Base-by-base conservation (phyloP, 352 stramenopile species). In the Phytophthora cryptogea region DNA sequence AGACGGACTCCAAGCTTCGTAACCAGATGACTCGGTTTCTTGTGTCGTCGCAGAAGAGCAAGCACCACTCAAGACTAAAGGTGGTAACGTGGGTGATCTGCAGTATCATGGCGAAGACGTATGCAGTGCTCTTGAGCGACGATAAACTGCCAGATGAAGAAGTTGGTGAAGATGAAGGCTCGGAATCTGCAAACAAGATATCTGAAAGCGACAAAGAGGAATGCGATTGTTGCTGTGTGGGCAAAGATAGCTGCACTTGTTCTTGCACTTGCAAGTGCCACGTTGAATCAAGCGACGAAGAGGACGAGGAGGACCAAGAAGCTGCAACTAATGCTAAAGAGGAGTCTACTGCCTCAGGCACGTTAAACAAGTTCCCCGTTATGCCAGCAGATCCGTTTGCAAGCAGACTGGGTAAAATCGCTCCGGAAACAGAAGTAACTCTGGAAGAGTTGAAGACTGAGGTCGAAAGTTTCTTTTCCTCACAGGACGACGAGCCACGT, bases 71-170 rank as follows among this genome's bases (percentile, higher is more conserved):
- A 27, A 78, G 86, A 8, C 76, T 93, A 20, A 94, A 92, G 41
- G 84, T 94, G 1, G 78, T 95, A 20, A 92, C 86, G 48, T 95
- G 84, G 84, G 86, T 95, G 9, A 66, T 95, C 26, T 95, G 84
- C 26, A 86, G 84, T 10, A 78, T 95, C 26, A 86, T 95, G 51
- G 86, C 86, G 4, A 95, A 95, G 63, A 91, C 89, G 31, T 86
- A 92, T 46, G 76, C 79, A 8, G 49, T 95, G 33, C 55, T 95
- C 33, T 48, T 85, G 39, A 79, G 80, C 8, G 78, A 90, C 37
- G 85, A 94, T 48, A 89, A 89, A 48, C 43, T 92, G 5, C 81
- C 80, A 0, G 70, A 78, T 47, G 64, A 68, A 0, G 68, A 66
- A 8, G 26, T 4, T 39, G 55, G 37, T 2, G 42, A 32, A 0